These are phyloP conservation scores for Andrographis paniculata DNA, from an alignment of 305 asterid species.

Conservation along the genomic window DNA sequence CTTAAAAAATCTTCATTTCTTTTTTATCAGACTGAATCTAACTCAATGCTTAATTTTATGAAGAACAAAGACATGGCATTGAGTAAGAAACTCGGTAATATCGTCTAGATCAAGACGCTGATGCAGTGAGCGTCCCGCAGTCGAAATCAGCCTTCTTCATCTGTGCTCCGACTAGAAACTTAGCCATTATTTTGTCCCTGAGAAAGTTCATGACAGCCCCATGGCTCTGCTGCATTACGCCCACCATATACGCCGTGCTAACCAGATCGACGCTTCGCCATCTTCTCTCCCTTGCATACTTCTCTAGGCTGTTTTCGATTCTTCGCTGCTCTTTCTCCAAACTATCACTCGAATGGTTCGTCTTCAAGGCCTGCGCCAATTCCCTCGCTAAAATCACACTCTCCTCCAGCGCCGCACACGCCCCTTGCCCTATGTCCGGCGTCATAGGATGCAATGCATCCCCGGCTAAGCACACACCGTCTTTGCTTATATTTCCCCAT, in stretches of 20 bases:
- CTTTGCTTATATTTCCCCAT: conserved; percentile 32
- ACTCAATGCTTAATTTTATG: too few relatives aligned
- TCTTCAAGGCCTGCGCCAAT: conserved; percentile 29
- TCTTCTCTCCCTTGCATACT: conserved; percentile 43
- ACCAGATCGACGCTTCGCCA: conserved; percentile 57
- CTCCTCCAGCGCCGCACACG: conserved; percentile 58
- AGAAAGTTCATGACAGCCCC: conserved; percentile 34
- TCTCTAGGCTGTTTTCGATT: conserved; percentile 26
- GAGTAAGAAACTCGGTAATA: too few relatives aligned
- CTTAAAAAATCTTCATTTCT: too few relatives aligned
- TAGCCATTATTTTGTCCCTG: conserved; percentile 31
- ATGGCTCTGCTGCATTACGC: conserved; percentile 40
- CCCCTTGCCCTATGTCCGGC: conserved; percentile 73
- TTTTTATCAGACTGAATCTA: too few relatives aligned
- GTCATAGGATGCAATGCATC: conserved; percentile 73
- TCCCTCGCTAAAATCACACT: conserved; percentile 35
- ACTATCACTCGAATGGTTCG: neutral
- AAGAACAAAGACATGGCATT: too few relatives aligned
- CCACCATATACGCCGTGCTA: conserved; percentile 37
- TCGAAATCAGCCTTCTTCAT: conserved; percentile 36
- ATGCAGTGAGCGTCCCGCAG: conserved; percentile 37
- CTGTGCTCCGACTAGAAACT: conserved; percentile 20
- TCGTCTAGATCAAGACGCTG: too few relatives aligned
- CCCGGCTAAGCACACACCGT: conserved; percentile 35
- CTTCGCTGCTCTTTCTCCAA: conserved; percentile 14